Evolutionary conservation across 208 protist species (phyloP).

Genomic region (Trypanosomatidae sp.): DNA sequence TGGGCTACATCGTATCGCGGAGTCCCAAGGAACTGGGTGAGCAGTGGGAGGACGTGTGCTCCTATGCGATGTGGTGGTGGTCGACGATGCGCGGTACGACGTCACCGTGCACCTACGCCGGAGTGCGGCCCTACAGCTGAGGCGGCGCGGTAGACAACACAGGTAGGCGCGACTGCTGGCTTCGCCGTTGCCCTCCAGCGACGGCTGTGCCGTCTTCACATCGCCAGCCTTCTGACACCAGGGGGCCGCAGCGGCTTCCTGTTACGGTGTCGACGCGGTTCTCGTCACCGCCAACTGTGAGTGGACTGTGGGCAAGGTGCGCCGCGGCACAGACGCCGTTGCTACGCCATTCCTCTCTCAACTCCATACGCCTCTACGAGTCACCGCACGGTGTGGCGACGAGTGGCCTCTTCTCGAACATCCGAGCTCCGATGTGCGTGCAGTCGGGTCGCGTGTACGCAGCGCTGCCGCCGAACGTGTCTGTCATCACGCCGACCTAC

Average conservation of each 20-base stretch:
- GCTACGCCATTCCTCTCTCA: slow-evolving; percentile 3
- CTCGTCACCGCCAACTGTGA: slow-evolving; percentile 12
- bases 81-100: slow-evolving; percentile 5
- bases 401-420: slow-evolving; percentile 14
- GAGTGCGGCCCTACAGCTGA: slow-evolving; percentile 33
- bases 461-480: slow-evolving; percentile 11
- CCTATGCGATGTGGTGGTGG: slow-evolving; percentile 20
- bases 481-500: slow-evolving; percentile 15
- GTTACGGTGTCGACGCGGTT: slow-evolving; percentile 1
- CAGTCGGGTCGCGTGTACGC: slow-evolving; percentile 29
- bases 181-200: slow-evolving; percentile 28
- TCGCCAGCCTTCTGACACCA: background rate
- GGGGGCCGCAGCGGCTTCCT: background rate
- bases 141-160: slow-evolving; percentile 20
- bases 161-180: slow-evolving; percentile 17
- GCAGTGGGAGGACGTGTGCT: slow-evolving; percentile 34
- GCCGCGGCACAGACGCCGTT: slow-evolving; percentile 15
- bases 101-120: slow-evolving; percentile 31
- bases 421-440: slow-evolving; percentile 33
- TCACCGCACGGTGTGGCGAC: slow-evolving; percentile 4
- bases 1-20: slow-evolving; percentile 8
- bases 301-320: slow-evolving; percentile 16
- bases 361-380: slow-evolving; percentile 19
- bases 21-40: slow-evolving; percentile 28
- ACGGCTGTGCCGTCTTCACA: background rate